A percentile compares a stretch with the other conserved stretches of the same genome.
phyloP scores from a whole-genome alignment of 2,329 filamentous ascomycete genomes.

The Emericellopsis cladophorae region DNA sequence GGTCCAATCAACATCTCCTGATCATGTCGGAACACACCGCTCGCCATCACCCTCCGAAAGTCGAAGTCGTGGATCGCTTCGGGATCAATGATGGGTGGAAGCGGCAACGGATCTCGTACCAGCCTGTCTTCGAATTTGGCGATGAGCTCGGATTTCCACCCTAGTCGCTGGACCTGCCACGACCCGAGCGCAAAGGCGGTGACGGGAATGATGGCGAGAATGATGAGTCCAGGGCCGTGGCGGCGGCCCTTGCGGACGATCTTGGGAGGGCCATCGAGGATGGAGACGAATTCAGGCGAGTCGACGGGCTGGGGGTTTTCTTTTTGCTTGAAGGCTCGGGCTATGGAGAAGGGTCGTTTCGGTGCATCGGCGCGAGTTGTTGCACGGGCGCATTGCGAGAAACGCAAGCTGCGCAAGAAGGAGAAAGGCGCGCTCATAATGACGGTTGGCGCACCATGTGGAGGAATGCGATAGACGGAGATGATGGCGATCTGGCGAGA shows the following conservation, averaged over 20 bases:
- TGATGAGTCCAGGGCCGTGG: slow-evolving; percentile 69
- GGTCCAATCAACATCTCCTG: slow-evolving; percentile 95
- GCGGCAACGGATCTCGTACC: slow-evolving; percentile 69
- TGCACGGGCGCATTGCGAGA: not conserved
- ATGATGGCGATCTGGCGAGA: too few species aligned
- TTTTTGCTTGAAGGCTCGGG: not conserved
- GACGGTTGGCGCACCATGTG: not conserved
- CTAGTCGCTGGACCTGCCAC: slow-evolving; percentile 88
- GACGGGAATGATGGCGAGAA: slow-evolving; percentile 78
- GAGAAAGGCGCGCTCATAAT: not conserved
- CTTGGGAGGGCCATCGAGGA: slow-evolving; percentile 74
- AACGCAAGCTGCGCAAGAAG: not conserved
- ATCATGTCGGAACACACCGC: slow-evolving; percentile 68
- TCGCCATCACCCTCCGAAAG: slow-evolving; percentile 70
- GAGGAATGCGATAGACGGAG: too few species aligned
- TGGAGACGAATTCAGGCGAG: slow-evolving; percentile 68
- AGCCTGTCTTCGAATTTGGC: slow-evolving; percentile 88
- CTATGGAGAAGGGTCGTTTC: slow-evolving; percentile 1
- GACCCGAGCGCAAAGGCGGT: slow-evolving; percentile 84
- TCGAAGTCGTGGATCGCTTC: slow-evolving; percentile 80
- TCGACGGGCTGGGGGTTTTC: slow-evolving; percentile 43
- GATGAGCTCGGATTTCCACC: slow-evolving; percentile 88
- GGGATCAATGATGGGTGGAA: slow-evolving; percentile 75
- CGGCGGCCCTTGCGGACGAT: slow-evolving; percentile 61
- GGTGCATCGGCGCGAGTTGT: not conserved